Conservation (phyloP, 768 basidiomycete species). For the Kwoniella dejecticola region DNA sequence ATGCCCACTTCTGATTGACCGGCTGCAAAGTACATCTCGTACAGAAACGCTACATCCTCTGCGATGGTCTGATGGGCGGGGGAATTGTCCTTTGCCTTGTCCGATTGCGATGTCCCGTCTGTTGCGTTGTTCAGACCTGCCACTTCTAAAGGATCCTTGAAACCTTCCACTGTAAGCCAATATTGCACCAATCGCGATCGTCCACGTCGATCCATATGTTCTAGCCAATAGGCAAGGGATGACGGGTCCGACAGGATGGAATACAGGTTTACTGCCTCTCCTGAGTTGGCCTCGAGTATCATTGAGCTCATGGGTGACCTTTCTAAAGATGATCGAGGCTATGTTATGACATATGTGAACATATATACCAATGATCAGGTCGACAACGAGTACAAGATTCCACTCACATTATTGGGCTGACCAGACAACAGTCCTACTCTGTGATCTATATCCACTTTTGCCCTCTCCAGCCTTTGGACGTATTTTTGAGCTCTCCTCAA, state of each 20-base stretch:
- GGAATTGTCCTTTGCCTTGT: slow-evolving; percentile 62
- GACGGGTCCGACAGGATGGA: slow-evolving; percentile 78
- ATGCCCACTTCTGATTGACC: slow-evolving; percentile 61
- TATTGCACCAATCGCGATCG: slow-evolving; percentile 88
- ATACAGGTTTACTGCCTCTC: slow-evolving; percentile 15
- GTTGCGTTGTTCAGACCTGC: slow-evolving; percentile 61
- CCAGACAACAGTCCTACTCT: slow-evolving; percentile 79
- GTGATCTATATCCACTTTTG: slow-evolving; percentile 82
- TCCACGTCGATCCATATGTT: slow-evolving; percentile 91
- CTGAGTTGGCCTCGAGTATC: slow-evolving; percentile 5
- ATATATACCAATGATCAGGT: no score
- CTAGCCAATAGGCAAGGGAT: slow-evolving; percentile 93
- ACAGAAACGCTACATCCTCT: slow-evolving; percentile 87
- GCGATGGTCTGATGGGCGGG: slow-evolving; percentile 62
- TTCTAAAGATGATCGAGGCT: slow-evolving; percentile 8
- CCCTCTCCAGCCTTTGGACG: slow-evolving; percentile 81
- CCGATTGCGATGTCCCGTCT: slow-evolving; percentile 60
- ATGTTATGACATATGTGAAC: no score
- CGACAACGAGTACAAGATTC: not conserved
- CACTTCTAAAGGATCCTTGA: slow-evolving; percentile 92
- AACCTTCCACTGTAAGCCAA: slow-evolving; percentile 95
- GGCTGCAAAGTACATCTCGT: slow-evolving; percentile 79
- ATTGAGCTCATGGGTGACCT: slow-evolving; percentile 10
- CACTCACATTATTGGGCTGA: slow-evolving; percentile 35
- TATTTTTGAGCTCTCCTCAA: slow-evolving; percentile 83